Conservation (phyloP, 805 yeast genomes). For the Ogataea neopini region DNA sequence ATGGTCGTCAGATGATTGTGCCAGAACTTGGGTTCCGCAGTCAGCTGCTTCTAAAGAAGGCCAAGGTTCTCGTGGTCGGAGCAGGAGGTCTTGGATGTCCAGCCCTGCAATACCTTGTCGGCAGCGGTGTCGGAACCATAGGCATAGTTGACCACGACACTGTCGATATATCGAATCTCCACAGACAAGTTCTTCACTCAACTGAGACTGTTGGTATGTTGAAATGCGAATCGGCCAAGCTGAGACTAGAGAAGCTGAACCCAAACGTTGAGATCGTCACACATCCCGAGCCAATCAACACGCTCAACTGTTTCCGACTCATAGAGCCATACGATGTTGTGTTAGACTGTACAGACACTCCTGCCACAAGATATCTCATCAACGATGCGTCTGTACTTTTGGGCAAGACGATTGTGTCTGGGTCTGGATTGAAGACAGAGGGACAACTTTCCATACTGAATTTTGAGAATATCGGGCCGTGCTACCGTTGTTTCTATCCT, state of each 20-base stretch:
- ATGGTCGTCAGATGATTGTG: conserved; percentile 95
- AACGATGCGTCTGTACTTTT: conserved; percentile 78
- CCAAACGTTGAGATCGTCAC: conserved; percentile 62
- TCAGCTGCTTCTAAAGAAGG: conserved; percentile 57
- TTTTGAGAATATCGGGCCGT: conserved; percentile 70
- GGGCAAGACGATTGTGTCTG: conserved; percentile 78
- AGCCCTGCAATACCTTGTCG: conserved; percentile 77
- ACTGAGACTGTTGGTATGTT: conserved; percentile 62
- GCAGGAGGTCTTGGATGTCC: conserved; percentile 98
- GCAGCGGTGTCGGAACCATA: conserved; percentile 82
- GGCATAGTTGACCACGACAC: conserved; percentile 87
- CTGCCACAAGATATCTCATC: conserved; percentile 80
- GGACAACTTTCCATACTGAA: conserved; percentile 86
- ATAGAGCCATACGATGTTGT: conserved; percentile 70
- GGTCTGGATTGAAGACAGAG: conserved; percentile 87
- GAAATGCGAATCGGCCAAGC: conserved; percentile 80
- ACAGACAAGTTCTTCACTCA: conserved; percentile 83
- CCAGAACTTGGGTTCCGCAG: conserved; percentile 65
- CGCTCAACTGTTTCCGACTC: conserved; percentile 62
- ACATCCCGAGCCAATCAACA: conserved; percentile 51
- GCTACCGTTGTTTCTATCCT: conserved; percentile 93
- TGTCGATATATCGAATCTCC: conserved; percentile 84
- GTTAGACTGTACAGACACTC: conserved; percentile 94
- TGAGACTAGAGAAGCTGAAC: conserved; percentile 54
- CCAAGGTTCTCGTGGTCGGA: conserved; percentile 78